Evolutionary conservation across 2,329 filamentous ascomycete species (phyloP).

Genomic region (Talaromyces marneffei): DNA sequence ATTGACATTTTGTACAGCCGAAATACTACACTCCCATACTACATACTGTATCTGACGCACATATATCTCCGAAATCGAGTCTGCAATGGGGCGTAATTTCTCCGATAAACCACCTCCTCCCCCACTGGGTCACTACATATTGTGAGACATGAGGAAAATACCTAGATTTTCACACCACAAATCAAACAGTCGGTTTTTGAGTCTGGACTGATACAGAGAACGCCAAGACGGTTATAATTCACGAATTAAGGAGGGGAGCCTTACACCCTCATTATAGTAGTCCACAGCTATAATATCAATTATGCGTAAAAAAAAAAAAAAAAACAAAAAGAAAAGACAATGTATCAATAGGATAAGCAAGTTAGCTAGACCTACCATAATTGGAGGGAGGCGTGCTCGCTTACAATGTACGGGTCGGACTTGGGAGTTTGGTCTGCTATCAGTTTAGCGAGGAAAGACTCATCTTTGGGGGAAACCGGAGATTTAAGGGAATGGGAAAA

Average conservation of each 20-base stretch:
- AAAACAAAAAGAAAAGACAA: no score
- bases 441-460: background rate
- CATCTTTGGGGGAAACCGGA: background rate
- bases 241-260: background rate
- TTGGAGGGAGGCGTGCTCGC: background rate
- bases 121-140: no score
- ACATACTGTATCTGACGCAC: background rate
- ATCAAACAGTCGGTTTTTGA: background rate
- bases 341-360: background rate
- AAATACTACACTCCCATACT: conserved; percentile 1
- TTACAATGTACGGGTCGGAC: background rate
- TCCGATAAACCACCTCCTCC: no score
- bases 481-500: background rate
- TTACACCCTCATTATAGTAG: background rate
- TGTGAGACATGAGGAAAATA: no score
- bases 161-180: no score
- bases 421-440: background rate
- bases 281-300: background rate
- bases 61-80: background rate
- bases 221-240: background rate
- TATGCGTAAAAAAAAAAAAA: background rate
- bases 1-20: background rate
- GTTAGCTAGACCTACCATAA: background rate
- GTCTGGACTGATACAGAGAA: background rate
- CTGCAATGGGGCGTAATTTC: background rate